Evolutionary conservation across 305 asterid species (phyloP).

Genomic region (Rubia peregrina): DNA sequence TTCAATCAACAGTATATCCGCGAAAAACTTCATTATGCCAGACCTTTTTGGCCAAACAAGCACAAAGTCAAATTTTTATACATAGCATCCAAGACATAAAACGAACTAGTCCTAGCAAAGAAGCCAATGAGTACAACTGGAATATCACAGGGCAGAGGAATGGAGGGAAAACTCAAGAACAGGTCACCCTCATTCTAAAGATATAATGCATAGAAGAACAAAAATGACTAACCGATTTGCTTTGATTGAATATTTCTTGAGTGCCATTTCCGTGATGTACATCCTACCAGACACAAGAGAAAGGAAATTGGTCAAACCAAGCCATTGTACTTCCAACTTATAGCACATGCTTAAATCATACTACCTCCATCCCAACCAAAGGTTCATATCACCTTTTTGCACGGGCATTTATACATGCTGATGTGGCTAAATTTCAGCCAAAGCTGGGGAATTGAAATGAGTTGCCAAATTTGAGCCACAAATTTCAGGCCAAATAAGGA

Average conservation of each 20-base stretch:
- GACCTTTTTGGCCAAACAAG: slow-evolving; percentile 7
- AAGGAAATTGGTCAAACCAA: slow-evolving; percentile 3
- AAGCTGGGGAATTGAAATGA: too few species aligned
- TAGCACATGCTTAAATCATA: neutral
- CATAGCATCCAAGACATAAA: neutral
- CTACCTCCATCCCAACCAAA: too few species aligned
- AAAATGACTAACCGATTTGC: slow-evolving; percentile 59
- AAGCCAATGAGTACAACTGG: neutral
- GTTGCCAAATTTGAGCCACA: too few species aligned
- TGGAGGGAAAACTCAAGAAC: neutral
- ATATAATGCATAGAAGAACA: slow-evolving; percentile 4
- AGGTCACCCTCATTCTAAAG: neutral
- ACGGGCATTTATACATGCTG: too few species aligned
- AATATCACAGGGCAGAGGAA: neutral
- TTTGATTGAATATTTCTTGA: slow-evolving; percentile 86
- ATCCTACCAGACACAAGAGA: slow-evolving; percentile 47
- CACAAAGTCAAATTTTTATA: neutral
- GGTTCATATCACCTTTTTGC: too few species aligned
- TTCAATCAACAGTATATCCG: neutral
- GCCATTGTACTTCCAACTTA: slow-evolving; percentile 13
- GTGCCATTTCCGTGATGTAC: slow-evolving; percentile 99
- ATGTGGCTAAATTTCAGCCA: too few species aligned
- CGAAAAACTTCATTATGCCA: neutral
- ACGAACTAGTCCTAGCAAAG: neutral
- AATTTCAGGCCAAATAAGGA: too few species aligned